Conservation (phyloP, 192 early-diverging fungal genomes). For the Rhizophagus prolifer region DNA sequence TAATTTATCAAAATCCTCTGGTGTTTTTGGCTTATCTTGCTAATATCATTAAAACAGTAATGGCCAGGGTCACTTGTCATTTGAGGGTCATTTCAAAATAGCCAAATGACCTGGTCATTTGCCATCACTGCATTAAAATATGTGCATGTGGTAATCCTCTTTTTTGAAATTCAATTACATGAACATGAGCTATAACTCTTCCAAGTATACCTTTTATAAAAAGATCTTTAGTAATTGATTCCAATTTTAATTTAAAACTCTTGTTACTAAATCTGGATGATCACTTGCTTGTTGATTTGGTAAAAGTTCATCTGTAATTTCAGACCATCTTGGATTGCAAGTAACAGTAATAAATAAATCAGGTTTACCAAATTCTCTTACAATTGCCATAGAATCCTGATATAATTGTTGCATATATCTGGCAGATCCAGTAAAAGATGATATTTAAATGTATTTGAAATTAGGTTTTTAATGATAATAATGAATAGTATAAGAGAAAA, state of each 20-base stretch:
- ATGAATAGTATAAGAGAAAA: too few species aligned
- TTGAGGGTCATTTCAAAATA: too few species aligned
- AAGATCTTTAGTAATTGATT: slow-evolving; percentile 21
- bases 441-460: too few species aligned
- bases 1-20: slow-evolving; percentile 28
- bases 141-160: slow-evolving; percentile 40
- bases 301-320: slow-evolving; percentile 23
- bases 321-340: slow-evolving; percentile 28
- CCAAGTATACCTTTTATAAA: slow-evolving; percentile 21
- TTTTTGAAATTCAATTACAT: slow-evolving; percentile 45
- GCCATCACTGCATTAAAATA: too few species aligned
- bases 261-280: slow-evolving; percentile 27
- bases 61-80: too few species aligned
- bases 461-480: too few species aligned
- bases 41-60: slow-evolving; percentile 27
- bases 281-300: slow-evolving; percentile 20
- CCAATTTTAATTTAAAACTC: slow-evolving; percentile 31
- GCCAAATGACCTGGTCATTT: too few species aligned
- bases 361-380: too few species aligned
- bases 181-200: slow-evolving; percentile 31
- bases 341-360: slow-evolving; percentile 40
- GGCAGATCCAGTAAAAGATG: too few species aligned
- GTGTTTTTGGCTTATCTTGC: slow-evolving; percentile 20
- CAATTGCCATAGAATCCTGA: too few species aligned
- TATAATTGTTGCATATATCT: too few species aligned